Conservation (phyloP, 2,329 filamentous ascomycete species). For the Xylaria sp. region DNA sequence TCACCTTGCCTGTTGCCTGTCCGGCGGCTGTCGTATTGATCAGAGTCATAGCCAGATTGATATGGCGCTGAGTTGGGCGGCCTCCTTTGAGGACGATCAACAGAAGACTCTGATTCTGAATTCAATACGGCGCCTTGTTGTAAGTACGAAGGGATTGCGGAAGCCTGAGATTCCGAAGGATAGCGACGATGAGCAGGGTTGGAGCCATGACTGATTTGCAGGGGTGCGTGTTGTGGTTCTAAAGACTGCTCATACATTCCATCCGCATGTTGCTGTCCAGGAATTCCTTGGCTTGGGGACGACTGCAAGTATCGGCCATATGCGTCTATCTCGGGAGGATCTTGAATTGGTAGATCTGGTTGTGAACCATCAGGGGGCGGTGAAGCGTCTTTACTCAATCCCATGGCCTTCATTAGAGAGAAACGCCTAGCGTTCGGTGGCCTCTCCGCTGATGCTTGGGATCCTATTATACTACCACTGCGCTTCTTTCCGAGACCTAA, state of each 20-base stretch:
- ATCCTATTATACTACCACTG: constrained; percentile 68
- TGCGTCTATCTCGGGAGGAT: constrained; percentile 48
- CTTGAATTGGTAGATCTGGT: constrained; percentile 59
- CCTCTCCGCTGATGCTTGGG: constrained; percentile 63
- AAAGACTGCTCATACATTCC: constrained; percentile 46
- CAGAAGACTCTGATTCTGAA: constrained; percentile 60
- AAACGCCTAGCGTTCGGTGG: constrained; percentile 63
- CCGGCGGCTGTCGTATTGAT: constrained; percentile 50
- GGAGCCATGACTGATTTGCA: constrained; percentile 34
- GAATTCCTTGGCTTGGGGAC: constrained; percentile 28
- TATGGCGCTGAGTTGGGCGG: constrained; percentile 52
- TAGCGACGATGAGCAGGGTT: constrained; percentile 50
- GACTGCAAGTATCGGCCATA: constrained; percentile 45
- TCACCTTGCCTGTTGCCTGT: constrained; percentile 45
- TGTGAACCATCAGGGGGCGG: constrained; percentile 56
- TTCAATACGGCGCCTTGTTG: constrained; percentile 54
- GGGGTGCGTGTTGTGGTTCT: constrained; percentile 38
- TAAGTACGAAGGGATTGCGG: constrained; percentile 54
- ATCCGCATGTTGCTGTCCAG: constrained; percentile 45
- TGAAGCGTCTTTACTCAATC: constrained; percentile 60
- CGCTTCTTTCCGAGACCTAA: constrained; percentile 72
- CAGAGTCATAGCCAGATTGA: constrained; percentile 51
- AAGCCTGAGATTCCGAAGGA: constrained; percentile 48
- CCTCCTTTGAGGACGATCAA: constrained; percentile 52
- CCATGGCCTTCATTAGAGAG: constrained; percentile 72